Evolutionary conservation across 1,284 basidiomycete species (phyloP).

Genomic region (Malassezia slooffiae): DNA sequence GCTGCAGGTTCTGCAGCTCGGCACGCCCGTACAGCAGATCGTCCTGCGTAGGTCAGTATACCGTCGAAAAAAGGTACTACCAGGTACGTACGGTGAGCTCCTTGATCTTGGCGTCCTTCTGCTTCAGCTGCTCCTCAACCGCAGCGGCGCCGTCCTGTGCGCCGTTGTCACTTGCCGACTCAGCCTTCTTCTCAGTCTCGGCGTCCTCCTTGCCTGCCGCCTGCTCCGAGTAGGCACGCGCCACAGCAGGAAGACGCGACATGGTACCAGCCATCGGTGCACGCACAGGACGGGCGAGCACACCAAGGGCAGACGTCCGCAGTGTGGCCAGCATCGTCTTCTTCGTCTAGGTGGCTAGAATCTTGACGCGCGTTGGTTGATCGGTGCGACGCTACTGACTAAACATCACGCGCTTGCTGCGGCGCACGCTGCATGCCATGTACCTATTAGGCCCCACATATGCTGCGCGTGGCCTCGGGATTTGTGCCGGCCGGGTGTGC

Average conservation of each 20-base stretch:
- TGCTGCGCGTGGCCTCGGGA: too few relatives aligned
- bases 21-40: constrained; percentile 52
- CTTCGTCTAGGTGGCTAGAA: too few relatives aligned
- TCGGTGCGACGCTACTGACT: too few relatives aligned
- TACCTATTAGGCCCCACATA: too few relatives aligned
- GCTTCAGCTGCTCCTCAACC: constrained; percentile 32
- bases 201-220: constrained; percentile 25
- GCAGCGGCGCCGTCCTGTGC: constrained; percentile 11
- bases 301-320: too few relatives aligned
- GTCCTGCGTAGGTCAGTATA: constrained; percentile 20
- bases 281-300: constrained; percentile 4
- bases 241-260: neutral
- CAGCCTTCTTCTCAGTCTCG: constrained; percentile 23
- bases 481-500: too few relatives aligned
- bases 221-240: constrained; percentile 14
- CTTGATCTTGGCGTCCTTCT: constrained; percentile 45
- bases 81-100: constrained; percentile 24
- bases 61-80: neutral
- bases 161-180: constrained; percentile 1
- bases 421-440: too few relatives aligned
- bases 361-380: too few relatives aligned
- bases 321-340: too few relatives aligned
- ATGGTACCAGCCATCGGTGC: neutral
- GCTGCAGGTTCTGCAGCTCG: constrained; percentile 87
- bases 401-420: too few relatives aligned